Percentiles rank a stretch among this genome's conserved stretches.
These are phyloP conservation scores for Alternaria arborescens DNA, from an alignment of 2,329 filamentous ascomycete species.

Conservation along the genomic window DNA sequence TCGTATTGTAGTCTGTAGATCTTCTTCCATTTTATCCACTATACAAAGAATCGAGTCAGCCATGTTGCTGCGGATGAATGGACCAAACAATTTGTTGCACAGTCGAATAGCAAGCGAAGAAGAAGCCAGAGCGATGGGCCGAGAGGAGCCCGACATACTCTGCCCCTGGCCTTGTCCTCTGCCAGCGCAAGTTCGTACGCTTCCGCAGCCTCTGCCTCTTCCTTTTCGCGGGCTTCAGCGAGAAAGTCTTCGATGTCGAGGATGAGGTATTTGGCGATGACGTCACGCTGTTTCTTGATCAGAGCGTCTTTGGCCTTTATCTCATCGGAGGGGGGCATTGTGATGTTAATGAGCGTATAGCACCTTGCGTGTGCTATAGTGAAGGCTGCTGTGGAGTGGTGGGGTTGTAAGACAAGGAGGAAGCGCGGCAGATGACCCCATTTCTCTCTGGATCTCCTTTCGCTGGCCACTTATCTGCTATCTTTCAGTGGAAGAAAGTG, in stretches of 20 bases:
- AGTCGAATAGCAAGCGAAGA: background rate
- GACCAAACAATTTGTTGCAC: background rate
- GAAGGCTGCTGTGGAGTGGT: background rate
- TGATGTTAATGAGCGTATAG: background rate
- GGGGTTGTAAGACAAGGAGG: background rate
- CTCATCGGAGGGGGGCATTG: constrained; percentile 3
- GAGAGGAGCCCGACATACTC: background rate
- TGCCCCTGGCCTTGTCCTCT: constrained; percentile 7
- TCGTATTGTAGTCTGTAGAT: constrained; percentile 15
- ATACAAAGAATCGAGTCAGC: background rate
- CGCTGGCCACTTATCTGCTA: background rate
- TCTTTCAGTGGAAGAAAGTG: background rate
- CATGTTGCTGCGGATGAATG: background rate
- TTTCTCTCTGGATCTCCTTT: background rate
- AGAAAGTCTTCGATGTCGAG: constrained; percentile 13
- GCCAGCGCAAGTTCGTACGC: background rate
- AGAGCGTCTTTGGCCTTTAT: constrained; percentile 2
- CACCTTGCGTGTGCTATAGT: background rate
- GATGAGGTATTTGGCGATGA: constrained; percentile 12
- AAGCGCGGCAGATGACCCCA: background rate
- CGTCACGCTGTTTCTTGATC: constrained; percentile 9
- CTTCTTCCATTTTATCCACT: constrained; percentile 1
- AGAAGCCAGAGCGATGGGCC: background rate
- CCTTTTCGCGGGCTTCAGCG: background rate
- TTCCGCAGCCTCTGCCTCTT: constrained; percentile 3